Conservation (phyloP, 768 basidiomycete genomes). For the Boletus rex-veris region DNA sequence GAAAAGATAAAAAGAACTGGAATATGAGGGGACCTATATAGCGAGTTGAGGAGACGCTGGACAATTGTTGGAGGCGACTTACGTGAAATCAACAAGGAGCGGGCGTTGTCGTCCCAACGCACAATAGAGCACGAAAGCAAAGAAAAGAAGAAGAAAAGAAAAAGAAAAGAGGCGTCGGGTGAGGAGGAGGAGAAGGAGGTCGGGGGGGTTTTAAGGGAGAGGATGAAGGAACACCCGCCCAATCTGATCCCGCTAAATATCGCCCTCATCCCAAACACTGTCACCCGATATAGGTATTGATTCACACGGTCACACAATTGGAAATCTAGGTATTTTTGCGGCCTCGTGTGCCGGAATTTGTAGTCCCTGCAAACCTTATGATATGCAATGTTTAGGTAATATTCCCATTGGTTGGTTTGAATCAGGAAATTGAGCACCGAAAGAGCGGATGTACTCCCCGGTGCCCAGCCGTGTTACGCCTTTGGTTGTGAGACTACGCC, state of each 20-base stretch:
- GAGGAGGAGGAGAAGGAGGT: conserved; percentile 33
- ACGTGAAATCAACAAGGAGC: conserved; percentile 33
- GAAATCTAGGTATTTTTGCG: conserved; percentile 21
- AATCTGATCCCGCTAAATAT: conserved; percentile 35
- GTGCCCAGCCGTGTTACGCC: conserved; percentile 23
- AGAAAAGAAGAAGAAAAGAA: conserved; percentile 24
- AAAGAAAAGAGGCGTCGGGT: conserved; percentile 38
- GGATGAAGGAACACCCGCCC: conserved; percentile 27
- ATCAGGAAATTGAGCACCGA: conserved; percentile 7
- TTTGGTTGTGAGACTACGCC: not conserved
- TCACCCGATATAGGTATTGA: conserved; percentile 3
- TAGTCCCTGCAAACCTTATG: conserved; percentile 28
- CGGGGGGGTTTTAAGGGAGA: conserved; percentile 20
- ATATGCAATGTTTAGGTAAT: conserved; percentile 28
- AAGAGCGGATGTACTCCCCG: conserved; percentile 18
- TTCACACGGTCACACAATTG: conserved; percentile 10
- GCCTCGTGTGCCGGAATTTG: conserved; percentile 35
- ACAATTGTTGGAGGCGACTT: conserved; percentile 10
- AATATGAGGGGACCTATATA: conserved; percentile 31
- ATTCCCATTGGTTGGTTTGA: conserved; percentile 19
- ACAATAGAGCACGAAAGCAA: conserved; percentile 33
- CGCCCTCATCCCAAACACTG: conserved; percentile 4
- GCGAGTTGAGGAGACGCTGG: not conserved
- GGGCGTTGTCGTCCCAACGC: conserved; percentile 32
- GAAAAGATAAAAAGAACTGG: conserved; percentile 33